Evolutionary conservation across 2,329 filamentous ascomycete species (phyloP).

Genomic region (Geosmithia flava): DNA sequence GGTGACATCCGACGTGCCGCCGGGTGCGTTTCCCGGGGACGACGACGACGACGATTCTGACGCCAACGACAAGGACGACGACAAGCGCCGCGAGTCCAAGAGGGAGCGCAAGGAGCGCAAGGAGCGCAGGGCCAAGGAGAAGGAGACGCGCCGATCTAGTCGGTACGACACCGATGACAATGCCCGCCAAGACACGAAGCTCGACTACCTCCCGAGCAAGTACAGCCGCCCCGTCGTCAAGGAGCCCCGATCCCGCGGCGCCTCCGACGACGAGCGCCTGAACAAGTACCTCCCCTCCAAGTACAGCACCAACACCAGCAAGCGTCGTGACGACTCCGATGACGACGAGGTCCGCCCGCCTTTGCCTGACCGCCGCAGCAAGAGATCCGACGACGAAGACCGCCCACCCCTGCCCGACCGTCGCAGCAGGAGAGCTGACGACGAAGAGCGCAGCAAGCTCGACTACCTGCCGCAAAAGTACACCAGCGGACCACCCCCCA

Average conservation of each 20-base stretch:
- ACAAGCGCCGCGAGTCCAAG: background rate
- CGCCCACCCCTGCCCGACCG: background rate
- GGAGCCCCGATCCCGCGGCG: too few relatives aligned
- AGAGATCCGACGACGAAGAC: background rate
- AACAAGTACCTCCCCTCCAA: constrained; percentile 34
- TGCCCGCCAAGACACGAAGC: constrained; percentile 9
- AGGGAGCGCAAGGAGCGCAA: background rate
- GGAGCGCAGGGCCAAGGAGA: background rate
- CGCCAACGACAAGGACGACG: constrained; percentile 1
- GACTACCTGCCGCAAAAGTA: background rate
- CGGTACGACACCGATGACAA: constrained; percentile 7
- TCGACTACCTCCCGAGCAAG: constrained; percentile 26
- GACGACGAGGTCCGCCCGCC: background rate
- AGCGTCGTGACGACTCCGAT: constrained; percentile 4
- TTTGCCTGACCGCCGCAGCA: background rate
- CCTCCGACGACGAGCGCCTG: background rate
- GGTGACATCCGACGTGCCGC: constrained; percentile 5
- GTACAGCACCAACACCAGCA: constrained; percentile 30
- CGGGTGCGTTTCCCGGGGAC: constrained; percentile 20
- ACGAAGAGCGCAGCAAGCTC: background rate
- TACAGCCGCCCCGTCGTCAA: constrained; percentile 15
- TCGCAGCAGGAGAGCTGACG: background rate
- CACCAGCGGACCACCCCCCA: background rate
- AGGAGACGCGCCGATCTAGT: background rate
- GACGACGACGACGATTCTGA: constrained; percentile 12